phyloP scores from a whole-genome alignment of 495 filamentous ascomycete genomes.

The Tuber borchii region DNA sequence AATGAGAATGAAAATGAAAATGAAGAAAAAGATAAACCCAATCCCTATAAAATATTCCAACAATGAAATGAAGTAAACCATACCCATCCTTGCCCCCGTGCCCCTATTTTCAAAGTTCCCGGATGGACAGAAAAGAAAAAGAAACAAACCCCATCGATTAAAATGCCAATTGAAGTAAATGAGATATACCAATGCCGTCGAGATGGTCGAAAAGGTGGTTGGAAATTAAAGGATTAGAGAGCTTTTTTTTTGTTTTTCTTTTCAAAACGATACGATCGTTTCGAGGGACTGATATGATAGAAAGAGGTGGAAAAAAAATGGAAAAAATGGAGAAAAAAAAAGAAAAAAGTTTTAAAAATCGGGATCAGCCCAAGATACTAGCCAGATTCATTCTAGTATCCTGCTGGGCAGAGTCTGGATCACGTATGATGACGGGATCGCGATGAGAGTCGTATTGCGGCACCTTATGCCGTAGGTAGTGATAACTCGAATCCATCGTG shows the following conservation, averaged over 20 bases:
- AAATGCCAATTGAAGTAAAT: conserved; percentile 6
- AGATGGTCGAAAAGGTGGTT: background rate
- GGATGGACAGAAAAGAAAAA: conserved; percentile 21
- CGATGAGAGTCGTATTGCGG: background rate
- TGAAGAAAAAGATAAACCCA: conserved; percentile 25
- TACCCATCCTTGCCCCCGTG: background rate
- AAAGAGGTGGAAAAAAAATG: background rate
- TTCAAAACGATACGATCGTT: background rate
- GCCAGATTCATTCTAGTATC: background rate
- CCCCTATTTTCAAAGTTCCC: background rate
- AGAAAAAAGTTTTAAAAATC: background rate
- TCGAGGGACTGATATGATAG: background rate
- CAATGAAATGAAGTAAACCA: background rate
- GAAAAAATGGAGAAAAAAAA: background rate
- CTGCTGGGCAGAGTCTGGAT: background rate
- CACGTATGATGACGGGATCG: background rate
- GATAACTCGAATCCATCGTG: background rate
- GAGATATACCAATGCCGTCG: background rate
- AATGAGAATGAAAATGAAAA: conserved; percentile 22
- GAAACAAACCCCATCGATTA: conserved; percentile 15
- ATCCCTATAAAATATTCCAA: conserved; percentile 36
- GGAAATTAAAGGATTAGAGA: background rate
- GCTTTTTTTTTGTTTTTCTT: background rate
- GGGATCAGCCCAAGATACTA: background rate
- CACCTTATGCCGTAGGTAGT: conserved; percentile 3